phyloP scores from a whole-genome alignment of 1,139 yeast genomes.

The Sugiyamaella castrensis region DNA sequence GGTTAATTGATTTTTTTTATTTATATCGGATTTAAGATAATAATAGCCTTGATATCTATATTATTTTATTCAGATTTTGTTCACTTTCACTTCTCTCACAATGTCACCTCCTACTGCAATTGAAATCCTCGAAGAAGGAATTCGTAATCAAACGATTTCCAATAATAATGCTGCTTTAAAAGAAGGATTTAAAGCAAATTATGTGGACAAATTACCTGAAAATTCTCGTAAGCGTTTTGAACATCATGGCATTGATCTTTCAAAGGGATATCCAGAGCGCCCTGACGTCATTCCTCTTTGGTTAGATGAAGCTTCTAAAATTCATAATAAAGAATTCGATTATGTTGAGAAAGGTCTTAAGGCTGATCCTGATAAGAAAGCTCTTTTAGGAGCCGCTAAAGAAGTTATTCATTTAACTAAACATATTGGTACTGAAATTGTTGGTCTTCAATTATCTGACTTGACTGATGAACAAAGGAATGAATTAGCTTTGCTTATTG shows the following conservation, averaged over 20 bases:
- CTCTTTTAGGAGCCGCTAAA: constrained; percentile 49
- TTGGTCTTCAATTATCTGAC: constrained; percentile 58
- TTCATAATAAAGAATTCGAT: constrained; percentile 42
- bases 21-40: too few relatives aligned
- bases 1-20: too few relatives aligned
- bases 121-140: constrained; percentile 16
- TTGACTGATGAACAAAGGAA: constrained; percentile 53
- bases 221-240: constrained; percentile 38
- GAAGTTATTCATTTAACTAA: constrained; percentile 49
- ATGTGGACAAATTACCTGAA: constrained; percentile 38
- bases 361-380: constrained; percentile 55
- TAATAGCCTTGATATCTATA: too few relatives aligned
- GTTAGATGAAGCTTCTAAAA: constrained; percentile 49
- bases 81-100: neutral
- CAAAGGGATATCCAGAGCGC: constrained; percentile 46
- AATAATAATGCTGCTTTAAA: constrained; percentile 15
- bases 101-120: constrained; percentile 16
- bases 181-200: constrained; percentile 21
- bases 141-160: constrained; percentile 11
- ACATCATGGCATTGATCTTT: constrained; percentile 43
- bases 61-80: neutral
- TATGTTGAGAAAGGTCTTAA: constrained; percentile 46
- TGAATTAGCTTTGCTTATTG: constrained; percentile 62
- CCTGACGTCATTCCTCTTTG: constrained; percentile 47
- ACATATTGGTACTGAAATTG: constrained; percentile 55